A percentile compares a stretch with the other conserved stretches of the same genome.
Conservation (phyloP, 495 filamentous ascomycete species). For the Gamarada debralockiae region DNA sequence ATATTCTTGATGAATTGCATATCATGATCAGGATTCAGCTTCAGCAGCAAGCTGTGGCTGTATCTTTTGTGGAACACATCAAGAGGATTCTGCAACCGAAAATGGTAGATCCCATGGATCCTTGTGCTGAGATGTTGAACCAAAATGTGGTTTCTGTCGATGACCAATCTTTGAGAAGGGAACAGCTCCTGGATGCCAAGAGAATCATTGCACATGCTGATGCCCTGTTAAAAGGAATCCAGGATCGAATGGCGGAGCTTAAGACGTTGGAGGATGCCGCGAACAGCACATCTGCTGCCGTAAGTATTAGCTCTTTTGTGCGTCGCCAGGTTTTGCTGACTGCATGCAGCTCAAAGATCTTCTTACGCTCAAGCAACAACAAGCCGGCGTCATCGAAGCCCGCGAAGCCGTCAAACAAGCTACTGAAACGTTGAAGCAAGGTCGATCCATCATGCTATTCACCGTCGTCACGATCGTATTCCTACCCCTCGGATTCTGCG, state of each 20-base stretch:
- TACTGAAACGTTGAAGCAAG: conserved; percentile 54
- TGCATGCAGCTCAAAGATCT: conserved; percentile 5
- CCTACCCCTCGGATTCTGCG: too few species aligned
- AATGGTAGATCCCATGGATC: neutral
- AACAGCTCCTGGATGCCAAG: conserved; percentile 9
- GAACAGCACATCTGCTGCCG: conserved; percentile 21
- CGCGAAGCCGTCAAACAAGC: conserved; percentile 52
- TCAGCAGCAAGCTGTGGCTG: conserved; percentile 52
- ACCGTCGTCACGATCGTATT: too few species aligned
- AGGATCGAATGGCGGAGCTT: conserved; percentile 25
- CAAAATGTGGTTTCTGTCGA: conserved; percentile 12
- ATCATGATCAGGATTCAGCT: conserved; percentile 62
- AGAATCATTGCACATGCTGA: conserved; percentile 20
- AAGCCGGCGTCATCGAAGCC: conserved; percentile 57
- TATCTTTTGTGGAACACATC: conserved; percentile 55
- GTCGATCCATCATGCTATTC: conserved; percentile 54
- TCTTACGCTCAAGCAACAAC: conserved; percentile 54
- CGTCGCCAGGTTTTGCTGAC: neutral
- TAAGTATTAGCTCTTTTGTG: neutral
- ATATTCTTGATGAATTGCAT: conserved; percentile 69
- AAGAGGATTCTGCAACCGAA: conserved; percentile 8
- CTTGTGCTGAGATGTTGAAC: neutral
- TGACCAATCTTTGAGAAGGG: conserved; percentile 21
- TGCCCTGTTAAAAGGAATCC: conserved; percentile 19
- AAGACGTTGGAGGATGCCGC: conserved; percentile 23